phyloP scores from a whole-genome alignment of 257 asterid genomes.

The Nicotiana otophora region DNA sequence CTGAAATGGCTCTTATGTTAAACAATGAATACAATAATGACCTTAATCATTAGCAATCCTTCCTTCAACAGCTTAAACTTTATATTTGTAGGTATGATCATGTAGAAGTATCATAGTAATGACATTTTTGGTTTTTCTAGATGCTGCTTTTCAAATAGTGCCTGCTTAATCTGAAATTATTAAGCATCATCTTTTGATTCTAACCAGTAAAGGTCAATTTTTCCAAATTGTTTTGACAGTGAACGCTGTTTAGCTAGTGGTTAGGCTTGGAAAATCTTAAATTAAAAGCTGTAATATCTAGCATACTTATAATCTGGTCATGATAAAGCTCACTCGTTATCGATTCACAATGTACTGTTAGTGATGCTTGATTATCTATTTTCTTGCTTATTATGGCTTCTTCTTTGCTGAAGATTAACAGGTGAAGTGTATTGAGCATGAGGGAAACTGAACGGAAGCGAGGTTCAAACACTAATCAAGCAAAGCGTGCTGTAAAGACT shows the following conservation, averaged over 20 bases:
- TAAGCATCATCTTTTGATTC: neutral
- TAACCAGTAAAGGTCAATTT: neutral
- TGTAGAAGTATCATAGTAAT: constrained; percentile 12
- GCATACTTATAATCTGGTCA: neutral
- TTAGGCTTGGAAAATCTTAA: neutral
- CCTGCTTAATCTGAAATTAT: neutral
- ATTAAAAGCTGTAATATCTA: neutral
- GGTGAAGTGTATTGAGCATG: constrained; percentile 39
- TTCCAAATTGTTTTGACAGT: neutral
- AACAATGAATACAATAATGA: neutral
- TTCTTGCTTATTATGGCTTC: constrained; percentile 10
- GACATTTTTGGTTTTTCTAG: neutral
- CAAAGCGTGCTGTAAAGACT: constrained; percentile 39
- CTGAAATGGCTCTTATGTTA: neutral
- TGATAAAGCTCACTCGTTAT: neutral
- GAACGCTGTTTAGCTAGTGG: neutral
- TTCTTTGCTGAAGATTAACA: constrained; percentile 25
- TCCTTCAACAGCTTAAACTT: neutral
- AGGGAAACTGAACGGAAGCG: constrained; percentile 66
- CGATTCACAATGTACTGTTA: neutral
- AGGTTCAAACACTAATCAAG: constrained; percentile 46
- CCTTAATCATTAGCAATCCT: neutral
- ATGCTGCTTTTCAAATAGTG: neutral
- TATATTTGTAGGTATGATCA: neutral
- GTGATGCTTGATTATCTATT: neutral